Evolutionary conservation across 352 stramenopile genomes (phyloP).

Genomic region (Pythium plurisporium): DNA sequence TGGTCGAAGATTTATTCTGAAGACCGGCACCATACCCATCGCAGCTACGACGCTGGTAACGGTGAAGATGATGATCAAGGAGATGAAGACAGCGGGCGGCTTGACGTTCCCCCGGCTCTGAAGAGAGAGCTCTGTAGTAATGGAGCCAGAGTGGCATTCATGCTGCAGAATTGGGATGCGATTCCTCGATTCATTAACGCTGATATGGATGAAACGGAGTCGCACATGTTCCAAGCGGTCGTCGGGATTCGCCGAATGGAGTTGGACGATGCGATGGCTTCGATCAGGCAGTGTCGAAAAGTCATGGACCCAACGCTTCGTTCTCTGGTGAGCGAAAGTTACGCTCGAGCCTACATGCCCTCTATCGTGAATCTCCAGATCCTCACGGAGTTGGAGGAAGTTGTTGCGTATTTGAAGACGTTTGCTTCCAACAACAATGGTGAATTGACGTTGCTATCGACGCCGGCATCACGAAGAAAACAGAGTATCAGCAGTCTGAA

Average conservation of each 20-base stretch:
- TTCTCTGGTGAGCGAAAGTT: slow-evolving; percentile 96
- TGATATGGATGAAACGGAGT: slow-evolving; percentile 83
- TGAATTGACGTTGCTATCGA: slow-evolving; percentile 65
- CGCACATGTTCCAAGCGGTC: slow-evolving; percentile 86
- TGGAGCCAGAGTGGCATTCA: slow-evolving; percentile 73
- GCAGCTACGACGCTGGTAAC: slow-evolving; percentile 22
- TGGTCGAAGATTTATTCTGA: slow-evolving; percentile 86
- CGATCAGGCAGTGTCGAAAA: slow-evolving; percentile 92
- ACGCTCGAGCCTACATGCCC: slow-evolving; percentile 94
- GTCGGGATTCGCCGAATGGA: slow-evolving; percentile 94
- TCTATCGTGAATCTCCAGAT: slow-evolving; percentile 98
- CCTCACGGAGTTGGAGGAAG: slow-evolving; percentile 94
- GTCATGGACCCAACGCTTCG: slow-evolving; percentile 97
- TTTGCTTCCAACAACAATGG: slow-evolving; percentile 79
- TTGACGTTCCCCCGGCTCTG: slow-evolving; percentile 74
- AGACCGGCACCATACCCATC: slow-evolving; percentile 12
- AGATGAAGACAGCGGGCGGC: slow-evolving; percentile 42
- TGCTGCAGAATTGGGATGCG: slow-evolving; percentile 80
- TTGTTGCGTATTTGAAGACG: slow-evolving; percentile 79
- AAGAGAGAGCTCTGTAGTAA: slow-evolving; percentile 86
- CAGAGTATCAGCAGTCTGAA: slow-evolving; percentile 80
- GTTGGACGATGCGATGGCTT: slow-evolving; percentile 88
- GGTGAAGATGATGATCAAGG: slow-evolving; percentile 12
- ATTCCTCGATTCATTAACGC: slow-evolving; percentile 86
- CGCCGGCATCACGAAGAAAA: slow-evolving; percentile 43